Conservation (phyloP, 177 flowering plant genomes). For the Vitis hybrid region DNA sequence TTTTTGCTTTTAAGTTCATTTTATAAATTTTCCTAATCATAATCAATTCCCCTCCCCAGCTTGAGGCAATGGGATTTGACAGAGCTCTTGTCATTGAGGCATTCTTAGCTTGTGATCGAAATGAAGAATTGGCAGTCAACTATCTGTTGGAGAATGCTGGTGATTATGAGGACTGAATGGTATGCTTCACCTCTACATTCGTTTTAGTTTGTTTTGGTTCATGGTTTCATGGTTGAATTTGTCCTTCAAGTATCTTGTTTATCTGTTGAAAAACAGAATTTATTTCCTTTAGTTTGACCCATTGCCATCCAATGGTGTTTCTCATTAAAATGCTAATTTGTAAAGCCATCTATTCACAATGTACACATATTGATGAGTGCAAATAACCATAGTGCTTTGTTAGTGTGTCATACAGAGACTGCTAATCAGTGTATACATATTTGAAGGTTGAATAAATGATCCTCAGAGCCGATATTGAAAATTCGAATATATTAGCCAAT, state of each 20-base stretch:
- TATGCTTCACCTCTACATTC: neutral
- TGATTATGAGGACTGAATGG: constrained; percentile 74
- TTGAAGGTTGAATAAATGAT: no score
- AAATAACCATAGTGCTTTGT: no score
- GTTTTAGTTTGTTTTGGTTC: constrained; percentile 1
- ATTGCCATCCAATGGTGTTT: no score
- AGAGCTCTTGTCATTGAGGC: constrained; percentile 93
- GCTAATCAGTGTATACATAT: no score
- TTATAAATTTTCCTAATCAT: constrained; percentile 4
- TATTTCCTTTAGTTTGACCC: no score
- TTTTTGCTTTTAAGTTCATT: neutral
- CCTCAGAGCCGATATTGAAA: no score
- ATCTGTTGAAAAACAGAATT: neutral
- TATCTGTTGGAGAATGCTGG: constrained; percentile 85
- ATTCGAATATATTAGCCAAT: no score
- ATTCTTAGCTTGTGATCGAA: constrained; percentile 92
- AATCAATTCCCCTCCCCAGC: constrained; percentile 37
- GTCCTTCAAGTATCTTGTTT: neutral
- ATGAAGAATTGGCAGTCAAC: constrained; percentile 92
- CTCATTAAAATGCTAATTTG: no score
- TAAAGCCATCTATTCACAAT: no score
- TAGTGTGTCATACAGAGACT: no score
- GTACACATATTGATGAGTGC: no score
- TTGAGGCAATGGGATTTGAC: constrained; percentile 96
- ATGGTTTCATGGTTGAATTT: constrained; percentile 11